Percentiles rank a stretch among this genome's conserved stretches.
Evolutionary conservation across 2,329 filamentous ascomycete genomes (phyloP).

Genomic region (Phoma sp.): DNA sequence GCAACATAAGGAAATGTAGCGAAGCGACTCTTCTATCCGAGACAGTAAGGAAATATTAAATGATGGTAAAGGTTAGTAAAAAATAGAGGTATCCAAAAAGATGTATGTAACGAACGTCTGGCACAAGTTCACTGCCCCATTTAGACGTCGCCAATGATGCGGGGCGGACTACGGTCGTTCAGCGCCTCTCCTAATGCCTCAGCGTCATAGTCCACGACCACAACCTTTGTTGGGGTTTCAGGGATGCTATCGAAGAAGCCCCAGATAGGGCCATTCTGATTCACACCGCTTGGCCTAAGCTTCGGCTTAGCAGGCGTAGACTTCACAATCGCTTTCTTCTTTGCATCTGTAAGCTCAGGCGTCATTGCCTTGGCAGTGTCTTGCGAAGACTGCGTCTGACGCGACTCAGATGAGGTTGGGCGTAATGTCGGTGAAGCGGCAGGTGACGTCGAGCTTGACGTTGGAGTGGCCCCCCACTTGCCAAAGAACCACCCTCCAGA

Average conservation of each 20-base stretch:
- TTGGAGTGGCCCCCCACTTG: slow-evolving; percentile 65
- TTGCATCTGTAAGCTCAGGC: neutral
- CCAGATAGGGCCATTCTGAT: slow-evolving; percentile 48
- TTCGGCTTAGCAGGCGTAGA: slow-evolving; percentile 18
- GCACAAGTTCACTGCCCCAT: neutral
- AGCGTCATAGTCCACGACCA: slow-evolving; percentile 46
- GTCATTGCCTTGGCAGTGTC: slow-evolving; percentile 14
- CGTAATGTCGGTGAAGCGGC: slow-evolving; percentile 22
- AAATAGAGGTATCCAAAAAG: neutral
- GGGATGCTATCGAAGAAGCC: slow-evolving; percentile 46
- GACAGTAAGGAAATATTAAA: slow-evolving; percentile 11
- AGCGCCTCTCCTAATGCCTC: slow-evolving; percentile 48
- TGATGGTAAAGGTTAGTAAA: slow-evolving; percentile 1
- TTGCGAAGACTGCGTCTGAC: slow-evolving; percentile 29
- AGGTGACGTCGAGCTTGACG: slow-evolving; percentile 40
- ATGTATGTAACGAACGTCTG: slow-evolving; percentile 1
- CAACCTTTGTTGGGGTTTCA: slow-evolving; percentile 41
- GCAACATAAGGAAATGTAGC: neutral
- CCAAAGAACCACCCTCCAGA: slow-evolving; percentile 71
- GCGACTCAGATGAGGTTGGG: slow-evolving; percentile 27
- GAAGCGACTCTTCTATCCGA: neutral
- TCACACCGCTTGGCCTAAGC: slow-evolving; percentile 45
- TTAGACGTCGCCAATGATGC: neutral
- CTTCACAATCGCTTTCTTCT: slow-evolving; percentile 2
- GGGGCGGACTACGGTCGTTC: slow-evolving; percentile 25